These are phyloP conservation scores for Flaveria sonorensis DNA, from an alignment of 129 eudicot genomes.

Conservation along the genomic window DNA sequence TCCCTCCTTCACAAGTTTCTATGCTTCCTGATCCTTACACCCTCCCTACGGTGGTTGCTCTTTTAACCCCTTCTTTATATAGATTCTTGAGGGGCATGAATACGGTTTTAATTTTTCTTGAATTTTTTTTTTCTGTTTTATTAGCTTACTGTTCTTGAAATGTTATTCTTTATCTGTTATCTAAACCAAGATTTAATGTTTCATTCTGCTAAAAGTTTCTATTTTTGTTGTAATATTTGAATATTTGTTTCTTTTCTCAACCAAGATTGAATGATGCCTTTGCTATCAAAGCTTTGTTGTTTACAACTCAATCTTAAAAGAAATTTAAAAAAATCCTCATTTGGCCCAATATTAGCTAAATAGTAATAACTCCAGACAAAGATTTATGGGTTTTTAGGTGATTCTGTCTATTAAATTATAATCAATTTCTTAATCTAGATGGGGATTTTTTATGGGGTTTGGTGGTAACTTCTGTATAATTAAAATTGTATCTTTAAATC, in stretches of 20 bases:
- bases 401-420: not conserved
- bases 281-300: not conserved
- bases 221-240: not conserved
- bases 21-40: conserved; percentile 64
- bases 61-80: not conserved
- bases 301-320: not conserved
- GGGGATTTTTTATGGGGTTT: not conserved
- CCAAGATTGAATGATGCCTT: not conserved
- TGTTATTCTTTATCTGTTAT: conserved; percentile 9
- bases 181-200: not conserved
- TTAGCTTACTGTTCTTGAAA: not conserved
- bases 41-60: conserved; percentile 46
- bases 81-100: conserved; percentile 20
- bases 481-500: not conserved
- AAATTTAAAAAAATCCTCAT: conserved; percentile 1
- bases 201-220: conserved; percentile 9
- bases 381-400: not conserved
- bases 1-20: conserved; percentile 55
- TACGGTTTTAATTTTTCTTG: conserved; percentile 35
- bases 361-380: not conserved
- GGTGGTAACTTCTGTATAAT: not conserved
- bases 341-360: conserved; percentile 11
- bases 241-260: not conserved
- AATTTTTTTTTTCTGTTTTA: not conserved
- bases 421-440: not conserved